A percentile compares a stretch with the other conserved stretches of the same genome.
phyloP scores from a whole-genome alignment of 1,284 basidiomycete genomes.

The Apiotrichum veenhuisii region DNA sequence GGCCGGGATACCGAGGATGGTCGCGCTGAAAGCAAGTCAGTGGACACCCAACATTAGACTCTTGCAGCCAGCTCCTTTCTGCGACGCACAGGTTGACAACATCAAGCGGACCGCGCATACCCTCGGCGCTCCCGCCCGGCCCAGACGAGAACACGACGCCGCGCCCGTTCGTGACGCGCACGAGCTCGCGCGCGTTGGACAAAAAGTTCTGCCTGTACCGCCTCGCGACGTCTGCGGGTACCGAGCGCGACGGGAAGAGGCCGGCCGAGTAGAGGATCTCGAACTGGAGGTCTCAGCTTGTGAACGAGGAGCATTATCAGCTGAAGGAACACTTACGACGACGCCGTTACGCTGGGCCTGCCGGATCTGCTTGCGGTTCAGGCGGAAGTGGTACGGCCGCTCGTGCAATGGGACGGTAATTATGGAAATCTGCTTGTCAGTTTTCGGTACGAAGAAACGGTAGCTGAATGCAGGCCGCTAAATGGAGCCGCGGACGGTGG shows the following conservation, averaged over 20 bases:
- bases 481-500: too few species aligned
- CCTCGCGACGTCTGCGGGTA: conserved; percentile 26
- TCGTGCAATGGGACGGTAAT: conserved; percentile 48
- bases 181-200: conserved; percentile 45
- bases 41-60: too few species aligned
- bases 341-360: conserved; percentile 48
- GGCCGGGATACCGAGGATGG: conserved; percentile 47
- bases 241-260: conserved; percentile 34
- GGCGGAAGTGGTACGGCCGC: conserved; percentile 40
- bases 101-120: conserved; percentile 42
- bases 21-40: conserved; percentile 30
- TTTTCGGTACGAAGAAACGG: too few species aligned
- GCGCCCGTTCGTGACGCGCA: conserved; percentile 45
- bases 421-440: conserved; percentile 39
- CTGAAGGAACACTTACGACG: conserved; percentile 32
- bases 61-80: not conserved
- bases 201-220: conserved; percentile 47
- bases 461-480: too few species aligned
- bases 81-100: conserved; percentile 44
- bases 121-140: conserved; percentile 28
- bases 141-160: conserved; percentile 48
- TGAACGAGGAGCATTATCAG: not conserved
- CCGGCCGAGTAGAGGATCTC: conserved; percentile 47
- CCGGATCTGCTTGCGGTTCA: conserved; percentile 45
- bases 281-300: conserved; percentile 31